A percentile compares a stretch with the other conserved stretches of the same genome.
These are phyloP conservation scores for Mortierella sp. DNA, from an alignment of 371 early-diverging fungal species.

Conservation along the genomic window DNA sequence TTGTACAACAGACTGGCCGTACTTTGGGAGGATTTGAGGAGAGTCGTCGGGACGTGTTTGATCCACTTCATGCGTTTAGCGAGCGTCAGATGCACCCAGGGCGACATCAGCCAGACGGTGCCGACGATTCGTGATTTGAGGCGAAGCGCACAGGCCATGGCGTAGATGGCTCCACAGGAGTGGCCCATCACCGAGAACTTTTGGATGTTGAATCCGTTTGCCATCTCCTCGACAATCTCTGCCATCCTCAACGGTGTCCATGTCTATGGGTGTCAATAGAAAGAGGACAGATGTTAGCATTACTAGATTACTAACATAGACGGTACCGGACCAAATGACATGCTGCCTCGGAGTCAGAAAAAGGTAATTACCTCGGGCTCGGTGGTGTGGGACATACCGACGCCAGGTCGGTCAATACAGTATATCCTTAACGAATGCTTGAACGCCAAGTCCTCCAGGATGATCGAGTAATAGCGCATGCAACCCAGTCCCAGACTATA, in stretches of 20 bases:
- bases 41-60: constrained; percentile 49
- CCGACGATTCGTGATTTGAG: constrained; percentile 51
- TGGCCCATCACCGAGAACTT: constrained; percentile 59
- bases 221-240: constrained; percentile 57
- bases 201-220: constrained; percentile 53
- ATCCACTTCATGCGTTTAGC: constrained; percentile 59
- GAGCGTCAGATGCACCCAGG: constrained; percentile 55
- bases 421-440: constrained; percentile 56
- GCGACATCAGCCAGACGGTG: constrained; percentile 56
- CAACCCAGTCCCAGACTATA: constrained; percentile 54
- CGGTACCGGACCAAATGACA: not conserved
- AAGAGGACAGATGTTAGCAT: not conserved
- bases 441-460: constrained; percentile 56
- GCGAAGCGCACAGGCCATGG: constrained; percentile 56
- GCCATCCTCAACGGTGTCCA: constrained; percentile 40
- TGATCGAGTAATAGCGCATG: constrained; percentile 57
- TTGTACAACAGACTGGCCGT: constrained; percentile 49
- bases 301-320: not conserved
- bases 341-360: too few species aligned
- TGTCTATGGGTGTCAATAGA: not conserved
- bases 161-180: constrained; percentile 59
- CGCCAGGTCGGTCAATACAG: constrained; percentile 59
- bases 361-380: constrained; percentile 39
- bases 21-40: constrained; percentile 43
- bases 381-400: constrained; percentile 52